These are phyloP conservation scores for Pilatotrama ljubarskyi DNA, from an alignment of 768 basidiomycete species.

Conservation along the genomic window DNA sequence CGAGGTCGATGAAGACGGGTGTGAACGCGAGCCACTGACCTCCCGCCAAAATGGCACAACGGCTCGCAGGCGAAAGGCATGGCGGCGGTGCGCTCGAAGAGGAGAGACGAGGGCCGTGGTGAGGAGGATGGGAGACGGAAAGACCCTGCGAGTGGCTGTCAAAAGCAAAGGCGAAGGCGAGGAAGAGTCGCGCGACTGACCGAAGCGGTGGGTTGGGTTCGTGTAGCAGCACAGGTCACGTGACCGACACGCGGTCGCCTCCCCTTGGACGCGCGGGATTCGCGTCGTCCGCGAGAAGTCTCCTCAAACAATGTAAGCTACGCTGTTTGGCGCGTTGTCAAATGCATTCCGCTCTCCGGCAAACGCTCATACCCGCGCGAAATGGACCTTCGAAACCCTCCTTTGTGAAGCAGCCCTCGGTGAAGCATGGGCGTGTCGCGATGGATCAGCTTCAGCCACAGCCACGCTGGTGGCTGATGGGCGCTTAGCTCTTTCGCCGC, in stretches of 20 bases:
- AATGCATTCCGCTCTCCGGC: background rate
- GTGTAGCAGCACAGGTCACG: slow-evolving; percentile 27
- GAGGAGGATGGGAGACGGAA: slow-evolving; percentile 18
- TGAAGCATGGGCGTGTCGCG: background rate
- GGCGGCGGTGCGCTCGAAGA: background rate
- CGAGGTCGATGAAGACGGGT: background rate
- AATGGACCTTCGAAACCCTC: background rate
- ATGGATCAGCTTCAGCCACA: background rate
- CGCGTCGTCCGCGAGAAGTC: slow-evolving; percentile 4
- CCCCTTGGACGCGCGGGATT: slow-evolving; percentile 17
- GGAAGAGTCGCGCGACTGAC: slow-evolving; percentile 22
- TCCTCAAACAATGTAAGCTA: background rate
- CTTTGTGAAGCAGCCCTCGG: background rate
- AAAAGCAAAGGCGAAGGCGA: slow-evolving; percentile 6
- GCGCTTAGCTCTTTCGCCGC: background rate
- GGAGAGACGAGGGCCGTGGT: background rate
- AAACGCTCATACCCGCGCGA: background rate
- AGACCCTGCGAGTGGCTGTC: slow-evolving; percentile 10
- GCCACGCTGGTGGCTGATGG: slow-evolving; percentile 11
- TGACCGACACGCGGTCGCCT: slow-evolving; percentile 31
- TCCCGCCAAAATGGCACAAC: slow-evolving; percentile 75
- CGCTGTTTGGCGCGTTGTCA: background rate
- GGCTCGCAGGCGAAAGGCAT: slow-evolving; percentile 66
- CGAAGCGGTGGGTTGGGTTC: slow-evolving; percentile 24
- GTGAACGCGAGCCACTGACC: slow-evolving; percentile 43